phyloP scores from a whole-genome alignment of 331 rosid species.

The Malus hybrid region DNA sequence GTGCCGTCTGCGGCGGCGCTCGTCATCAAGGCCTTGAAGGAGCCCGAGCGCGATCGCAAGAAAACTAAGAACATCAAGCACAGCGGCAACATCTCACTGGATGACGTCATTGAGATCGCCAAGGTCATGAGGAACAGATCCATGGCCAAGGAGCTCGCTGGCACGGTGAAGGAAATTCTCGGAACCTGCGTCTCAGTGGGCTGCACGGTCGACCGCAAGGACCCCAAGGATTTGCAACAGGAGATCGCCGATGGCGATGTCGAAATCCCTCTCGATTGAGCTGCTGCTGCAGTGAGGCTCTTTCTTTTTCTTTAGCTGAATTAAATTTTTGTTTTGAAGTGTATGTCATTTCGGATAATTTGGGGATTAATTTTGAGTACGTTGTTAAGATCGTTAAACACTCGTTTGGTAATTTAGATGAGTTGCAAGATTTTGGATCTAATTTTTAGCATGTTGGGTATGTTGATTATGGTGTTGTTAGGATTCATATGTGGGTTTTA shows the following conservation, averaged over 20 bases:
- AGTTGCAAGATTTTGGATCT: not conserved
- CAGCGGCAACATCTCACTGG: too few relatives aligned
- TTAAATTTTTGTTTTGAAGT: not conserved
- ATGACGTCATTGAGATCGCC: too few relatives aligned
- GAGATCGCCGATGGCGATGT: slow-evolving; percentile 68
- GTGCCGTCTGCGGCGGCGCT: slow-evolving; percentile 86
- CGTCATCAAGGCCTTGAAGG: slow-evolving; percentile 72
- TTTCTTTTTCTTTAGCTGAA: not conserved
- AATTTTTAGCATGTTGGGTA: not conserved
- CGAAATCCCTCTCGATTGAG: slow-evolving; percentile 58
- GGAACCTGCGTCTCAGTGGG: slow-evolving; percentile 83
- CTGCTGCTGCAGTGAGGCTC: not conserved
- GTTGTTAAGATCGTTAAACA: not conserved
- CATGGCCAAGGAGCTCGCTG: slow-evolving; percentile 39
- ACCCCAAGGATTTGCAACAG: slow-evolving; percentile 68
- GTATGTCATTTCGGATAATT: slow-evolving; percentile 4
- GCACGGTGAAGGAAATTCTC: slow-evolving; percentile 61
- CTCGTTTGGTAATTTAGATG: not conserved
- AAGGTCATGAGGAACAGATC: too few relatives aligned
- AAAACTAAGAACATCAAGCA: slow-evolving; percentile 22
- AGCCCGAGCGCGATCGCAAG: slow-evolving; percentile 77
- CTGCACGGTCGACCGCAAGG: slow-evolving; percentile 68
- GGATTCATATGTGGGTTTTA: not conserved
- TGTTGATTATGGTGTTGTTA: not conserved
- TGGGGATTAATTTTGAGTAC: not conserved